Evolutionary conservation across 257 asterid genomes (phyloP).

Genomic region (Coffea canephora): DNA sequence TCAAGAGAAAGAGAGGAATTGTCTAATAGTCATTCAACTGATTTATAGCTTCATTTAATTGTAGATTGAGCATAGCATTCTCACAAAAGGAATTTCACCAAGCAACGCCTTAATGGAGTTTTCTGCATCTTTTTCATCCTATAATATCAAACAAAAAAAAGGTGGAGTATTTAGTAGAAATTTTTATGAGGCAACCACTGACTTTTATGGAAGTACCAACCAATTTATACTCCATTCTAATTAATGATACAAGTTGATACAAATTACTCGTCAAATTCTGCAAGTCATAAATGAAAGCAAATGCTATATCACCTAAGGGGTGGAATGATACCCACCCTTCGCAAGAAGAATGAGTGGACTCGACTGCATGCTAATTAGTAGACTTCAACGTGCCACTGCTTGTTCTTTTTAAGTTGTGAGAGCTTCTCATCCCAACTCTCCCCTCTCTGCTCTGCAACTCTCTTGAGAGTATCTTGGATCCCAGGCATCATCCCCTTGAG

Average conservation of each 20-base stretch:
- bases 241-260: not conserved
- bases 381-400: constrained; percentile 98
- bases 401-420: constrained; percentile 79
- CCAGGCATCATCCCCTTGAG: constrained; percentile 99
- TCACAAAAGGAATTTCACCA: not conserved
- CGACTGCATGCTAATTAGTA: constrained; percentile 32
- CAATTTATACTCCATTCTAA: not conserved
- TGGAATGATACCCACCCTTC: not conserved
- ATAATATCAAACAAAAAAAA: no score
- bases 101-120: not conserved
- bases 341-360: not conserved
- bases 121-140: not conserved
- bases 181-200: not conserved
- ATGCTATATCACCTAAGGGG: constrained; percentile 1
- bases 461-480: constrained; percentile 85
- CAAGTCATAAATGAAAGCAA: not conserved
- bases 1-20: not conserved
- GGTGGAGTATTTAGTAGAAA: not conserved
- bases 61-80: no score
- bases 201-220: not conserved
- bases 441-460: constrained; percentile 81
- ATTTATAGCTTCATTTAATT: not conserved
- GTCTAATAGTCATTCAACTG: not conserved
- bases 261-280: not conserved
- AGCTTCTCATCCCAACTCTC: constrained; percentile 94